phyloP scores from a whole-genome alignment of 306 rosid species.

The Lathyrus sativus region DNA sequence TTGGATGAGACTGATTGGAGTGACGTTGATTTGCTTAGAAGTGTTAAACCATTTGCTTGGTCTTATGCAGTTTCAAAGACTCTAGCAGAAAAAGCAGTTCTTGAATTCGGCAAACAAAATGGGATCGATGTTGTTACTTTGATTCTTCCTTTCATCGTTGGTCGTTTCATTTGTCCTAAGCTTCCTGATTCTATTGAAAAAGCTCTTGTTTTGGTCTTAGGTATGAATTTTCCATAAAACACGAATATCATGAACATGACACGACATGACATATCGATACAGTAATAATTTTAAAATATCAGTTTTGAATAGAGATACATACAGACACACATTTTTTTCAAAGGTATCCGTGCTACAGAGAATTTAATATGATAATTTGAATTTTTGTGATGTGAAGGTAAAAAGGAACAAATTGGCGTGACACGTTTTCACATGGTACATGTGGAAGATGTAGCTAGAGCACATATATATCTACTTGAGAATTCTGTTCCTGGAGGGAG shows the following conservation, averaged over 20 bases:
- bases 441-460: conserved; percentile 63
- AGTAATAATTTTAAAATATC: no score
- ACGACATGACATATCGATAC: no score
- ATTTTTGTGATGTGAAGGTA: conserved; percentile 33
- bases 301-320: no score
- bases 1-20: conserved; percentile 66
- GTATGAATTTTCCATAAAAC: conserved; percentile 16
- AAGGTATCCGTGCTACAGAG: no score
- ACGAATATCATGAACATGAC: no score
- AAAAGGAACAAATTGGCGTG: conserved; percentile 40
- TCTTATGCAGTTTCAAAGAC: conserved; percentile 58
- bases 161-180: conserved; percentile 57
- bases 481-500: conserved; percentile 57
- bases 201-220: conserved; percentile 44
- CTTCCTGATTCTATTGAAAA: conserved; percentile 52
- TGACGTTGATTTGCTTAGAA: conserved; percentile 43
- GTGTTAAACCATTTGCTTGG: conserved; percentile 26
- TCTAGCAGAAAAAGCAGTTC: conserved; percentile 49
- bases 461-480: conserved; percentile 63
- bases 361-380: no score
- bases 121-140: conserved; percentile 60
- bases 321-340: no score
- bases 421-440: conserved; percentile 52
- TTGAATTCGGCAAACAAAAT: conserved; percentile 45
- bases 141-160: conserved; percentile 55